phyloP scores from a whole-genome alignment of 768 basidiomycete genomes.

The Leccinellum rugosiceps region DNA sequence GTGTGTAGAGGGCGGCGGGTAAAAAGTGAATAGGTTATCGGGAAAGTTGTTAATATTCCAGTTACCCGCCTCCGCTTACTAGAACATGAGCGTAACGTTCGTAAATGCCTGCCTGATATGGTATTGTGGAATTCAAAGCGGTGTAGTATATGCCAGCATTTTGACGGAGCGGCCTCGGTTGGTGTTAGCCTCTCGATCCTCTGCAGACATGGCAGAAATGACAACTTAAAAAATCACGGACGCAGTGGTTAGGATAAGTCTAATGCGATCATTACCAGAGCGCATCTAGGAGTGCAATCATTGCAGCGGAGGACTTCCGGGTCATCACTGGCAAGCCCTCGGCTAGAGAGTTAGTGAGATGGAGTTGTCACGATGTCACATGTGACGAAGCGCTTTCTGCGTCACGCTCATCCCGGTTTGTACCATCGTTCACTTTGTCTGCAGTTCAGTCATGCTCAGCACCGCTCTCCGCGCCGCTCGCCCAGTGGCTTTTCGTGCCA shows the following conservation, averaged over 20 bases:
- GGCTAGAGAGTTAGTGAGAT: no score
- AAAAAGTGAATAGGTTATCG: constrained; percentile 15
- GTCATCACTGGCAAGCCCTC: no score
- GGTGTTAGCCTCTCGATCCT: no score
- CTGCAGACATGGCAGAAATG: no score
- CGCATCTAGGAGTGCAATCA: not conserved
- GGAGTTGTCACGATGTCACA: constrained; percentile 16
- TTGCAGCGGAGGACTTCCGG: not conserved
- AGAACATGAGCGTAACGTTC: constrained; percentile 24
- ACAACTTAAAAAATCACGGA: no score
- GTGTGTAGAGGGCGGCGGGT: constrained; percentile 10
- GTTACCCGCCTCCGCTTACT: constrained; percentile 12
- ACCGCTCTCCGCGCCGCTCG: constrained; percentile 27
- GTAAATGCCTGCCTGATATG: constrained; percentile 30
- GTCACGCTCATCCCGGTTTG: constrained; percentile 30
- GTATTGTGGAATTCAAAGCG: constrained; percentile 8
- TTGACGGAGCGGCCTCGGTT: not conserved
- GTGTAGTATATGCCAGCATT: not conserved
- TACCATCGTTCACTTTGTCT: constrained; percentile 14
- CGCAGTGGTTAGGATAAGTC: no score
- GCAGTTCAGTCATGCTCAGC: constrained; percentile 24
- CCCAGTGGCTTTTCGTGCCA: constrained; percentile 20
- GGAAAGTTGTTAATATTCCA: not conserved
- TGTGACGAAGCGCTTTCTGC: constrained; percentile 21
- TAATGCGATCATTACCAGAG: not conserved